Evolutionary conservation across 2,329 filamentous ascomycete species (phyloP).

Genomic region (Ophiostoma ulmi): DNA sequence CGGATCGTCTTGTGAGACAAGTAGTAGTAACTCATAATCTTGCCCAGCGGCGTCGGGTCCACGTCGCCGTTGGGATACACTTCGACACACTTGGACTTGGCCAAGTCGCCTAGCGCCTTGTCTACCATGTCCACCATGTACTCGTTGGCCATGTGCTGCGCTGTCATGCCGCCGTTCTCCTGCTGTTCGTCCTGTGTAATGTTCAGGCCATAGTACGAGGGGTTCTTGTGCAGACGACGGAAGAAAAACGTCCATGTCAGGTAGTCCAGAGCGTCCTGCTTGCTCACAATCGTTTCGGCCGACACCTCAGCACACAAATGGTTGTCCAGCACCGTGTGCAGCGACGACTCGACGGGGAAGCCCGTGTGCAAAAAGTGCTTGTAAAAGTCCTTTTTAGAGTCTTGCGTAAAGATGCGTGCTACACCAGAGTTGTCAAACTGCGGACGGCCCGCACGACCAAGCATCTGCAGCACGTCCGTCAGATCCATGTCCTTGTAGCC

Average conservation of each 20-base stretch:
- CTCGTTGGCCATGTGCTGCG: constrained; percentile 83
- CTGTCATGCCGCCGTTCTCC: constrained; percentile 47
- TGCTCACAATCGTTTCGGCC: constrained; percentile 84
- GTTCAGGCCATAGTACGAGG: constrained; percentile 93
- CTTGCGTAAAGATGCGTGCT: constrained; percentile 94
- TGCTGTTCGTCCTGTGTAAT: constrained; percentile 73
- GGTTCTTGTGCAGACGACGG: constrained; percentile 92
- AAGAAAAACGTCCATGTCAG: constrained; percentile 99
- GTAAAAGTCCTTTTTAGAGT: constrained; percentile 97
- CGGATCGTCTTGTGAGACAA: constrained; percentile 92
- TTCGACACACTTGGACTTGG: constrained; percentile 75
- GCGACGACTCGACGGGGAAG: constrained; percentile 92
- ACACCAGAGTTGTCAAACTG: constrained; percentile 97
- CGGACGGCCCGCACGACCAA: constrained; percentile 88
- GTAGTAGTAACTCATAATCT: constrained; percentile 99
- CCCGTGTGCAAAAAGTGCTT: constrained; percentile 98
- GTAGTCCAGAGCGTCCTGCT: constrained; percentile 96
- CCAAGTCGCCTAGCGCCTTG: constrained; percentile 74
- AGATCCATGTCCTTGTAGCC: constrained; percentile 98
- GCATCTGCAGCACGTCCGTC: constrained; percentile 96
- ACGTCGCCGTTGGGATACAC: constrained; percentile 84
- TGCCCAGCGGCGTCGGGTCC: constrained; percentile 83
- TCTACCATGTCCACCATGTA: constrained; percentile 94
- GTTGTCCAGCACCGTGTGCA: constrained; percentile 95
- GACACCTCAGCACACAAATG: constrained; percentile 94